Evolutionary conservation across 768 basidiomycete genomes (phyloP).

Genomic region (Naematelia encephala): DNA sequence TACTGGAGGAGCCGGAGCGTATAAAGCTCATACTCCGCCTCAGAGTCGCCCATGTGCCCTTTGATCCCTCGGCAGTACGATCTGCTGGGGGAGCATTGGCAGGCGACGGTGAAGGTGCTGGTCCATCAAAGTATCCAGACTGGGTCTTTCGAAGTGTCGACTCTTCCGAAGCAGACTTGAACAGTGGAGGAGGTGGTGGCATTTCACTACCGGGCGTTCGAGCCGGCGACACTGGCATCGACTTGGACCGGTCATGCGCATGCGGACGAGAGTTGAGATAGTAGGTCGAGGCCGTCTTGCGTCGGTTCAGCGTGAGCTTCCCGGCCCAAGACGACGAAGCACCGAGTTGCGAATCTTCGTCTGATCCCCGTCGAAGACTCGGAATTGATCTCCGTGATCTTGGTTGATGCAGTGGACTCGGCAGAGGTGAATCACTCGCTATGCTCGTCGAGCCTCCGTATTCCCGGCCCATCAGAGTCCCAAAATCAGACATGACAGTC

Average conservation of each 20-base stretch:
- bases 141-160: background rate
- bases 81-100: background rate
- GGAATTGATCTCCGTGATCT: background rate
- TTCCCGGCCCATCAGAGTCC: slow-evolving; percentile 22
- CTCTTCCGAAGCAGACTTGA: background rate
- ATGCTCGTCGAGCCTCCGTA: background rate
- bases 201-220: slow-evolving; percentile 1
- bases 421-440: background rate
- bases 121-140: background rate
- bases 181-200: slow-evolving; percentile 5
- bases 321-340: background rate
- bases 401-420: slow-evolving; percentile 5
- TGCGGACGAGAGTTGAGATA: slow-evolving; percentile 7
- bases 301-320: slow-evolving; percentile 3
- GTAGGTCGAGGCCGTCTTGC: slow-evolving; percentile 15
- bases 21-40: background rate
- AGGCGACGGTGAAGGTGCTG: background rate
- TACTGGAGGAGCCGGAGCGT: background rate
- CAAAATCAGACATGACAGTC: slow-evolving; percentile 39
- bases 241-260: slow-evolving; percentile 11
- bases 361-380: background rate
- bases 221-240: slow-evolving; percentile 19
- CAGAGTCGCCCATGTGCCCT: background rate
- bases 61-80: background rate
- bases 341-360: background rate